These are phyloP conservation scores for Tuber umbilicatum DNA, from an alignment of 495 filamentous ascomycete species.

Conservation along the genomic window DNA sequence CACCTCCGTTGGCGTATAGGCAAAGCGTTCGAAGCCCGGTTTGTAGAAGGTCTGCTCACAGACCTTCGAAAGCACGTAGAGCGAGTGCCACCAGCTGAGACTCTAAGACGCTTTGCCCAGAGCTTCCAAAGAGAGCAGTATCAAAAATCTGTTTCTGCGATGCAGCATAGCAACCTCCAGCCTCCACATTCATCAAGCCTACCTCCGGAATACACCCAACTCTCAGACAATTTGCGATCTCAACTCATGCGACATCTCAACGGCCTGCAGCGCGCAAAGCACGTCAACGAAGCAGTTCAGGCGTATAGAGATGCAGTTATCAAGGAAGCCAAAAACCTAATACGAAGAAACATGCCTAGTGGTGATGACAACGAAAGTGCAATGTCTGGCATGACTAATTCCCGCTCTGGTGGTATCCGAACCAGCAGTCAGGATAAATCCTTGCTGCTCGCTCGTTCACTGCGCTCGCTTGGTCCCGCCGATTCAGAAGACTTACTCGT, in stretches of 20 bases:
- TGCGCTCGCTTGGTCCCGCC: conserved; percentile 72
- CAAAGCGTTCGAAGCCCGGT: conserved; percentile 73
- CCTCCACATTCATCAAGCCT: conserved; percentile 39
- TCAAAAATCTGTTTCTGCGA: conserved; percentile 36
- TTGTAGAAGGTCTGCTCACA: conserved; percentile 67
- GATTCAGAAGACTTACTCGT: conserved; percentile 81
- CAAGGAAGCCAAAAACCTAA: conserved; percentile 78
- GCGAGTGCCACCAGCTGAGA: conserved; percentile 61
- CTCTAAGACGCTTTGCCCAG: conserved; percentile 67
- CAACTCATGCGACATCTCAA: conserved; percentile 61
- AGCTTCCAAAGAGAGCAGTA: conserved; percentile 54
- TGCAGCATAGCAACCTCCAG: conserved; percentile 27
- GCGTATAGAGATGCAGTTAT: conserved; percentile 82
- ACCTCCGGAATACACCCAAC: conserved; percentile 39
- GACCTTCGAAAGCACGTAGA: conserved; percentile 82
- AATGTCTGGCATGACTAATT: conserved; percentile 74
- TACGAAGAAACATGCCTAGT: conserved; percentile 77
- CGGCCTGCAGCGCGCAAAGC: conserved; percentile 70
- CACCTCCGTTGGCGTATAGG: conserved; percentile 73
- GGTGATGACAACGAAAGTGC: conserved; percentile 87
- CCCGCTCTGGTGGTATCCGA: conserved; percentile 51
- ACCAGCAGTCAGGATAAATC: conserved; percentile 82
- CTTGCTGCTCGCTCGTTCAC: conserved; percentile 78
- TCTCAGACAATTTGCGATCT: conserved; percentile 55
- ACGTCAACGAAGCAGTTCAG: conserved; percentile 69